A percentile compares a stretch with the other conserved stretches of the same genome.
Conservation (phyloP, 139 green algal genomes). For the Coelastrella sp. region DNA sequence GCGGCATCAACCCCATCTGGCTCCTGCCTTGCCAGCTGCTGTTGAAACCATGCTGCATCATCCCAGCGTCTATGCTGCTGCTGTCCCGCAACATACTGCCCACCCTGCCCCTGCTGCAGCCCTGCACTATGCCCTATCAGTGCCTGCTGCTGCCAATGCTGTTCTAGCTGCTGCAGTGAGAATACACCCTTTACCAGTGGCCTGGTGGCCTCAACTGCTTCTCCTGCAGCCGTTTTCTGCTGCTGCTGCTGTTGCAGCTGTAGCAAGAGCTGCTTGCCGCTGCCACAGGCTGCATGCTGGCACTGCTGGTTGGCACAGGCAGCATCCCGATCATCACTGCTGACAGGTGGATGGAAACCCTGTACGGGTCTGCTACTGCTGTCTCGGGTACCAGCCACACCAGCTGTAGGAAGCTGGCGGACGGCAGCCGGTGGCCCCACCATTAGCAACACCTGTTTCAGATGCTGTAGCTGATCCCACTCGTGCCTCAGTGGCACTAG, state of each 20-base stretch:
- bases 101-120: neutral
- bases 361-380: too few species aligned
- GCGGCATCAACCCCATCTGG: neutral
- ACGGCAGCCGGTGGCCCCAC: neutral
- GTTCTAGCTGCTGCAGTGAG: constrained; percentile 21
- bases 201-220: neutral
- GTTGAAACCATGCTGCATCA: neutral
- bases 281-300: too few species aligned
- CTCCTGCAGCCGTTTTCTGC: too few species aligned
- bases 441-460: constrained; percentile 36
- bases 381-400: too few species aligned
- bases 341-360: neutral
- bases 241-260: neutral
- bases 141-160: constrained; percentile 29
- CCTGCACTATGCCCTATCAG: neutral
- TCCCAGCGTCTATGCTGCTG: neutral
- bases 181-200: constrained; percentile 7
- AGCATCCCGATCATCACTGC: neutral
- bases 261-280: neutral
- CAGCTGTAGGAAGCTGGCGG: too few species aligned
- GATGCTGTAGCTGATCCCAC: neutral
- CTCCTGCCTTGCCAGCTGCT: neutral
- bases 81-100: neutral
- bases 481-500: constrained; percentile 23
- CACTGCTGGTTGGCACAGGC: neutral